A percentile compares a stretch with the other conserved stretches of the same genome.
These are phyloP conservation scores for Sporothrix inflata DNA, from an alignment of 2,329 filamentous ascomycete genomes.

Conservation along the genomic window DNA sequence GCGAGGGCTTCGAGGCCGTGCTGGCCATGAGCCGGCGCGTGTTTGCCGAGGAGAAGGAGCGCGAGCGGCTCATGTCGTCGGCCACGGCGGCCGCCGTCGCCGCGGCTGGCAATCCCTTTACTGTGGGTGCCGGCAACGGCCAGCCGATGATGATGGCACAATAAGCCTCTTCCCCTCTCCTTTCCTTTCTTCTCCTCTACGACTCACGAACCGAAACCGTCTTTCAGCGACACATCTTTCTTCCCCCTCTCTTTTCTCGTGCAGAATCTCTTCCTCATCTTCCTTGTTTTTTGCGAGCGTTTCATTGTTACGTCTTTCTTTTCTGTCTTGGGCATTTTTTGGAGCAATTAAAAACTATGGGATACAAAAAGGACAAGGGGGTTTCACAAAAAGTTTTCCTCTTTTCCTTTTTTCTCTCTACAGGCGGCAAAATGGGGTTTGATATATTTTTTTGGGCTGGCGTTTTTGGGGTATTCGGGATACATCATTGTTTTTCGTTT, in stretches of 20 bases:
- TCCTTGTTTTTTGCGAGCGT: constrained; percentile 3
- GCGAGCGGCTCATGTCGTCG: constrained; percentile 45
- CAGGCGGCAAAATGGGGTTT: constrained; percentile 4
- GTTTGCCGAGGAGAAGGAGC: constrained; percentile 85
- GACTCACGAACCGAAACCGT: constrained; percentile 7
- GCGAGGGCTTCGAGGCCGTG: constrained; percentile 93
- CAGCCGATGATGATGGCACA: constrained; percentile 25
- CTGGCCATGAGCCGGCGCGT: constrained; percentile 90
- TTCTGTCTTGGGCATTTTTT: constrained; percentile 12
- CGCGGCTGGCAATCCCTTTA: constrained; percentile 34
- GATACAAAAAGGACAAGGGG: not conserved
- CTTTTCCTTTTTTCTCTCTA: not conserved
- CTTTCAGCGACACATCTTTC: not conserved
- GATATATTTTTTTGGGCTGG: constrained; percentile 11
- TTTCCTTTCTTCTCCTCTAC: not conserved
- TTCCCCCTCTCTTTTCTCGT: not conserved
- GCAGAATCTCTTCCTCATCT: constrained; percentile 8
- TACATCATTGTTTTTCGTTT: not conserved
- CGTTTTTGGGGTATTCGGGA: constrained; percentile 6
- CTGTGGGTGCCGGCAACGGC: constrained; percentile 13
- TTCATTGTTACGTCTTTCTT: not conserved
- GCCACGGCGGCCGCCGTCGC: constrained; percentile 33
- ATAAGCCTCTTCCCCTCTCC: not conserved
- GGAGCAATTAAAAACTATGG: constrained; percentile 26
- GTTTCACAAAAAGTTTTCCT: constrained; percentile 16